Evolutionary conservation across 306 rosid genomes (phyloP).

Genomic region (Abrus precatorius): DNA sequence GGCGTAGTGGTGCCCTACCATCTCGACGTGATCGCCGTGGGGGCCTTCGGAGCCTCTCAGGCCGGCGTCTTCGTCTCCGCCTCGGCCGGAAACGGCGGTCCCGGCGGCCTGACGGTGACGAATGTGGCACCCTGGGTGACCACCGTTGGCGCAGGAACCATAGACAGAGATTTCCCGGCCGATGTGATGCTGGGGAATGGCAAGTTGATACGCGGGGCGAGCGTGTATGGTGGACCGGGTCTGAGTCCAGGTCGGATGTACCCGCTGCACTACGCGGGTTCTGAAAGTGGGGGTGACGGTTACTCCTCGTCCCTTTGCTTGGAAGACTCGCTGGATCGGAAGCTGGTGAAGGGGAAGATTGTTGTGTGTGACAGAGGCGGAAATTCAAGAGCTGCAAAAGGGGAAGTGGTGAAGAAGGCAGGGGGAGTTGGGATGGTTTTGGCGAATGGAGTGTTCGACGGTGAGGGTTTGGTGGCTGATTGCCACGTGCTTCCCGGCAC

Average conservation of each 20-base stretch:
- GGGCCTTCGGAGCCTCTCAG: conserved; percentile 71
- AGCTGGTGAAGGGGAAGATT: conserved; percentile 63
- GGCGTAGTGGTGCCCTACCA: conserved; percentile 83
- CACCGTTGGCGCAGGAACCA: conserved; percentile 90
- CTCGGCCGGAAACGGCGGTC: conserved; percentile 87
- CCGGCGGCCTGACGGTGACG: conserved; percentile 79
- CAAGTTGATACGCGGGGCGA: conserved; percentile 59
- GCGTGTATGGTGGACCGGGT: conserved; percentile 83
- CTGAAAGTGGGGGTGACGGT: conserved; percentile 64
- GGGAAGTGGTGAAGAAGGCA: conserved; percentile 74
- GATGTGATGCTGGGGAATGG: conserved; percentile 83
- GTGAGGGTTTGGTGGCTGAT: conserved; percentile 91
- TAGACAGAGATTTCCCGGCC: conserved; percentile 85
- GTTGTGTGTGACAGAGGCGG: conserved; percentile 86
- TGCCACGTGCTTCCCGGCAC: conserved; percentile 89
- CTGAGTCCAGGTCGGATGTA: conserved; percentile 70
- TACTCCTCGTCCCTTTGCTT: conserved; percentile 86
- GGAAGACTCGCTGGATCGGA: conserved; percentile 72
- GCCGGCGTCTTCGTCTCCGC: conserved; percentile 81
- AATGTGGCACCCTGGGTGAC: conserved; percentile 93
- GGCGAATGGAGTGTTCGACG: conserved; percentile 83
- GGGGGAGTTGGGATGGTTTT: conserved; percentile 88
- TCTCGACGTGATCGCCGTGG: conserved; percentile 83
- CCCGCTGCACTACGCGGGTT: conserved; percentile 70
- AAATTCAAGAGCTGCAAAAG: conserved; percentile 79